Conservation (phyloP, 352 stramenopile species). For the Saprolegnia parasitica region DNA sequence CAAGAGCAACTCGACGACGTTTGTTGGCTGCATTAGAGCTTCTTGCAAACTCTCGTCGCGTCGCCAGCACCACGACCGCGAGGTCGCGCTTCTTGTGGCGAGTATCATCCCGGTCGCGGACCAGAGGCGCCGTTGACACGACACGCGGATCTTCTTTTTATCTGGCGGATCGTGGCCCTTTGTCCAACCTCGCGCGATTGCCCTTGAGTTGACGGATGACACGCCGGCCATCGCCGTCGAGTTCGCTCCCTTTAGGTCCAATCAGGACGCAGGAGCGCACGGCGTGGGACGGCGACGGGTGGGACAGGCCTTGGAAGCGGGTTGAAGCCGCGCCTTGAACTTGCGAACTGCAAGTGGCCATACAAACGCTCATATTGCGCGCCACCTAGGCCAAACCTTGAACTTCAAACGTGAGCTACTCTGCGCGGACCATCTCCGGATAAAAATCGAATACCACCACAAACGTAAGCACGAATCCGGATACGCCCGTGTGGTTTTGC, state of each 20-base stretch:
- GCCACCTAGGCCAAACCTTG: not conserved
- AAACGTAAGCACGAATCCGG: not conserved
- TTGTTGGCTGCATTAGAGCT: too few relatives aligned
- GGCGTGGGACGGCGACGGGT: conserved; percentile 1
- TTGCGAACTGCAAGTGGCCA: conserved; percentile 10
- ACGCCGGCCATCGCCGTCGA: conserved; percentile 1
- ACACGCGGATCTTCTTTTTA: not conserved
- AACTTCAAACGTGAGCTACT: conserved; percentile 19
- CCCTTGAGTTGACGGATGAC: conserved; percentile 17
- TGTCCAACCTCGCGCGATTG: conserved; percentile 13
- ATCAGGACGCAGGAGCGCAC: not conserved
- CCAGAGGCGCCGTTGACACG: not conserved
- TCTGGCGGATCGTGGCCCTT: not conserved
- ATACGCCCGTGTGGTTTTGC: not conserved
- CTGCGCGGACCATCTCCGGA: not conserved
- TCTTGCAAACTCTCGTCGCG: not conserved
- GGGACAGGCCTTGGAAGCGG: not conserved
- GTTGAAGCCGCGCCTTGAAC: conserved; percentile 15
- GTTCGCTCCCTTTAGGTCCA: not conserved
- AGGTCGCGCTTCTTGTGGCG: not conserved
- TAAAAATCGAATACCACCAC: not conserved
- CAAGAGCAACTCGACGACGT: too few relatives aligned
- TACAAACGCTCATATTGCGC: conserved; percentile 5
- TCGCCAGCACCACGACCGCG: not conserved
- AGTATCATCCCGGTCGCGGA: not conserved